Percentiles rank a stretch among this genome's conserved stretches.
phyloP scores from a whole-genome alignment of 306 rosid species.

The Lathyrus sativus region DNA sequence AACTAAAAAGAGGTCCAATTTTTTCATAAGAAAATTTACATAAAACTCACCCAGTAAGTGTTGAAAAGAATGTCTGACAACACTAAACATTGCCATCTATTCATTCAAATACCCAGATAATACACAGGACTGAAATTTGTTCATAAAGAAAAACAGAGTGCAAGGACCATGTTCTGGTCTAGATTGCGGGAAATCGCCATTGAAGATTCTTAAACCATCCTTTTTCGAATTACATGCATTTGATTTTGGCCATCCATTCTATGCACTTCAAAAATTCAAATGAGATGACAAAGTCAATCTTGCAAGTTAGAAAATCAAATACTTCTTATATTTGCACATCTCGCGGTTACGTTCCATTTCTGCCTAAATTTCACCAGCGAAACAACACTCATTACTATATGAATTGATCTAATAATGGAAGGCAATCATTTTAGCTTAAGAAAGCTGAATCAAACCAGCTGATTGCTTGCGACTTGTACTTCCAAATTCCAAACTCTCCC shows the following conservation, averaged over 20 bases:
- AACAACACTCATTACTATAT: constrained; percentile 26
- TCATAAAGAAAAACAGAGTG: neutral
- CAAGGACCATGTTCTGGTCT: neutral
- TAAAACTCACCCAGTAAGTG: too few species aligned
- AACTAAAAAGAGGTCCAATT: too few species aligned
- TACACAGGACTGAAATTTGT: neutral
- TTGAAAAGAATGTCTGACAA: too few species aligned
- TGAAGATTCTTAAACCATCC: neutral
- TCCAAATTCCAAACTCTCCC: constrained; percentile 23
- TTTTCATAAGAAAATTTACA: too few species aligned
- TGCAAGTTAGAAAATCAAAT: constrained; percentile 20
- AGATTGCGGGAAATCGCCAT: neutral
- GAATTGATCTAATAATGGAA: constrained; percentile 31
- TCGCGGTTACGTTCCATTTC: constrained; percentile 21
- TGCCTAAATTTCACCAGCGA: constrained; percentile 34
- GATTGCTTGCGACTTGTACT: constrained; percentile 22
- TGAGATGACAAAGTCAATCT: neutral
- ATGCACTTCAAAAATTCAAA: constrained; percentile 7
- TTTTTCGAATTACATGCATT: constrained; percentile 3
- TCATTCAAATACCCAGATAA: too few species aligned
- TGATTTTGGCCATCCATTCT: neutral
- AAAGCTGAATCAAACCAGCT: constrained; percentile 15
- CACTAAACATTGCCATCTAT: too few species aligned
- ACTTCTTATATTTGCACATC: constrained; percentile 35
- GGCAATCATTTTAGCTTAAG: constrained; percentile 5